These are phyloP conservation scores for Xylariaceae sp. DNA, from an alignment of 2,329 filamentous ascomycete genomes.

Conservation along the genomic window DNA sequence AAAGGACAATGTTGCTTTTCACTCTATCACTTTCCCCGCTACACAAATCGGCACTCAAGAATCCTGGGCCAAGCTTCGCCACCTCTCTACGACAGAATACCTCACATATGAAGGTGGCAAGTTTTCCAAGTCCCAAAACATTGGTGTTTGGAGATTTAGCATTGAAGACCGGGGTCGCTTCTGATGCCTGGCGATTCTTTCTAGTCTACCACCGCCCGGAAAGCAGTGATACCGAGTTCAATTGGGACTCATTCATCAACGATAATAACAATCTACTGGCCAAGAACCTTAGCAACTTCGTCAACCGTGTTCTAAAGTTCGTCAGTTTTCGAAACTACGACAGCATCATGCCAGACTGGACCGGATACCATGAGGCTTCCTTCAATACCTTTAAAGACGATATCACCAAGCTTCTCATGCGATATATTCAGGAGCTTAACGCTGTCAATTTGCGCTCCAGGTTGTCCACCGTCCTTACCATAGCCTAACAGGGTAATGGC, in stretches of 20 bases:
- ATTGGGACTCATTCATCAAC: constrained; percentile 23
- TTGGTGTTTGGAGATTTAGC: constrained; percentile 25
- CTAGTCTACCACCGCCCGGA: constrained; percentile 20
- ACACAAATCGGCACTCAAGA: constrained; percentile 24
- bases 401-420: constrained; percentile 18
- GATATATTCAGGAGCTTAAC: constrained; percentile 23
- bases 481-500: constrained; percentile 20
- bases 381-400: constrained; percentile 14
- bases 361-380: constrained; percentile 16
- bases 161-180: constrained; percentile 20
- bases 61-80: constrained; percentile 21
- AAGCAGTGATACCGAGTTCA: constrained; percentile 20
- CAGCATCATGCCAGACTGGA: constrained; percentile 17
- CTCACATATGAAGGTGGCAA: constrained; percentile 25
- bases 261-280: constrained; percentile 20
- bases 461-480: constrained; percentile 18
- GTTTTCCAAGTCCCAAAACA: constrained; percentile 22
- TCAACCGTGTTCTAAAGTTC: constrained; percentile 22
- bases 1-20: constrained; percentile 26
- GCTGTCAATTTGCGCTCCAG: constrained; percentile 21
- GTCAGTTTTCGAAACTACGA: constrained; percentile 20
- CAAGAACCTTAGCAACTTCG: constrained; percentile 24
- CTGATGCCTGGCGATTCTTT: constrained; percentile 26
- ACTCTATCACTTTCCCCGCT: constrained; percentile 24
- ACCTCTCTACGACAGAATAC: constrained; percentile 26